These are phyloP conservation scores for Acorus calamus DNA, from an alignment of 106 monocot species.

Conservation along the genomic window DNA sequence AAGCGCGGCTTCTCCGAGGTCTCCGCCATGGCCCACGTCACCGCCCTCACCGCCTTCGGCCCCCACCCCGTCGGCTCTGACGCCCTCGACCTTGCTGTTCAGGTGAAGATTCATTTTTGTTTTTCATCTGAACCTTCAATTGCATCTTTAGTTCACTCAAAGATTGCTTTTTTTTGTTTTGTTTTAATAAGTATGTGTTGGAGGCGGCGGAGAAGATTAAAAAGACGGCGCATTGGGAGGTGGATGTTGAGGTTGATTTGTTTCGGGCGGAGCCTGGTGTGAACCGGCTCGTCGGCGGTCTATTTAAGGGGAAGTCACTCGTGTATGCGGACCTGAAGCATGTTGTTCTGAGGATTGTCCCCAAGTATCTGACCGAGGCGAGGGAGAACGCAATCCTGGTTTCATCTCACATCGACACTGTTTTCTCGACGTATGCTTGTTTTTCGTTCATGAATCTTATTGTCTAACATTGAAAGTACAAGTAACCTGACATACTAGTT, in stretches of 20 bases:
- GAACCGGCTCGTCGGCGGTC: conserved; percentile 50
- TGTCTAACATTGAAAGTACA: too few species aligned
- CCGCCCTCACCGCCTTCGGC: conserved; percentile 62
- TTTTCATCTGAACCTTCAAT: not conserved
- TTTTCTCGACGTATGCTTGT: conserved; percentile 76
- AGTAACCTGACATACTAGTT: too few species aligned
- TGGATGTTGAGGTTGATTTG: conserved; percentile 83
- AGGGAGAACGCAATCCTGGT: conserved; percentile 66
- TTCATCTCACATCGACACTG: conserved; percentile 98
- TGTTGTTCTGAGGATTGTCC: conserved; percentile 81
- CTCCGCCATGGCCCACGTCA: conserved; percentile 76
- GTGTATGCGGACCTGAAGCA: conserved; percentile 90
- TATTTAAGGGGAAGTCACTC: conserved; percentile 88
- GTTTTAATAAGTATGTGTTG: conserved; percentile 70
- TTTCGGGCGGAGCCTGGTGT: conserved; percentile 64
- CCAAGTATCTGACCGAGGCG: conserved; percentile 83
- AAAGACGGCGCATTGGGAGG: conserved; percentile 96
- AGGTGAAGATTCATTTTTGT: conserved; percentile 25
- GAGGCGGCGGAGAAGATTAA: conserved; percentile 67
- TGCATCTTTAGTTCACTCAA: not conserved
- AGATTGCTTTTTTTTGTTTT: conserved; percentile 10
- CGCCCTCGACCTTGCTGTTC: conserved; percentile 69
- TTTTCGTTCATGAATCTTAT: conserved; percentile 4
- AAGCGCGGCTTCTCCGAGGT: conserved; percentile 95
- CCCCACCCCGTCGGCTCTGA: conserved; percentile 90